phyloP scores from a whole-genome alignment of 371 early-diverging fungal species.

The Rhizopus sp. region DNA sequence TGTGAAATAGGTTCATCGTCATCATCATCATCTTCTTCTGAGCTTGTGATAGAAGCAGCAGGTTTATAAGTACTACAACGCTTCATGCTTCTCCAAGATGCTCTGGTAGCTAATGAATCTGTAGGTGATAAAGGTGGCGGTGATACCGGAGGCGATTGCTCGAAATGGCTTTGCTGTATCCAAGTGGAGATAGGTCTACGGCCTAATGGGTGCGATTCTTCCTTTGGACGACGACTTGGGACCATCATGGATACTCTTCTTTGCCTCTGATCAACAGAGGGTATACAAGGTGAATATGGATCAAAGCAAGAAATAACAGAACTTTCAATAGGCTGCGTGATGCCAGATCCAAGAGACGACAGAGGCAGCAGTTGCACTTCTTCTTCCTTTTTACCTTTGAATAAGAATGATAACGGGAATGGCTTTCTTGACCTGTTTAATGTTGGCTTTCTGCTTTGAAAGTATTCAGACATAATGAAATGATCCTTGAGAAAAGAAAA shows the following conservation, averaged over 20 bases:
- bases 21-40: slow-evolving; percentile 23
- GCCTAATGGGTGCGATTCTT: not conserved
- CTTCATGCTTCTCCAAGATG: slow-evolving; percentile 8
- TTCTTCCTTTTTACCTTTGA: not conserved
- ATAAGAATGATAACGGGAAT: not conserved
- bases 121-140: slow-evolving; percentile 24
- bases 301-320: not conserved
- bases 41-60: slow-evolving; percentile 16
- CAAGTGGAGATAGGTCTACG: not conserved
- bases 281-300: no score
- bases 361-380: not conserved
- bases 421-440: not conserved
- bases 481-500: not conserved
- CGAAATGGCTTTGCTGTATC: not conserved
- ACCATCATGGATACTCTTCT: not conserved
- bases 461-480: not conserved
- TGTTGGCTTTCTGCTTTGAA: not conserved
- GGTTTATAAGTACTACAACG: slow-evolving; percentile 16
- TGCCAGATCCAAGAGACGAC: not conserved
- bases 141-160: slow-evolving; percentile 6
- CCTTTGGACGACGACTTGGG: not conserved
- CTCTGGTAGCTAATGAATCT: slow-evolving; percentile 5
- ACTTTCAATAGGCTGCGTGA: not conserved
- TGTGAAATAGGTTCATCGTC: slow-evolving; percentile 26
- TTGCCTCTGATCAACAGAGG: no score